phyloP scores from a whole-genome alignment of 805 yeast genomes.

The Myxozyma geophila region DNA sequence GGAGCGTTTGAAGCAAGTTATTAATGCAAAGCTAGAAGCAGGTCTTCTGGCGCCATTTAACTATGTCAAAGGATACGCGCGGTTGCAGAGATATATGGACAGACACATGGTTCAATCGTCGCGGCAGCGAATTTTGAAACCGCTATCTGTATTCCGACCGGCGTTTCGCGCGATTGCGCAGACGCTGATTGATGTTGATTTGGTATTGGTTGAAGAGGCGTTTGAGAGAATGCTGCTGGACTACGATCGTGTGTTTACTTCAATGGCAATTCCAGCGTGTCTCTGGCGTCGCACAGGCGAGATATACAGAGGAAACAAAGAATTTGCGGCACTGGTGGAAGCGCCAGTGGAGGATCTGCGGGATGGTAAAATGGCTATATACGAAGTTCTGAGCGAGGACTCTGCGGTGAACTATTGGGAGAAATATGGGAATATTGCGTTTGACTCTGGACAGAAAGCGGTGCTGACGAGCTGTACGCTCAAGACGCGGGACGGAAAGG shows the following conservation, averaged over 20 bases:
- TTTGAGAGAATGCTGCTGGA: conserved; percentile 92
- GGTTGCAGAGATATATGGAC: conserved; percentile 90
- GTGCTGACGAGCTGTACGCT: conserved; percentile 89
- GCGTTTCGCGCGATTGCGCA: conserved; percentile 92
- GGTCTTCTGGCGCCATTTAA: conserved; percentile 91
- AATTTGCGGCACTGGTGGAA: conserved; percentile 90
- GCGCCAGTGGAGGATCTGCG: conserved; percentile 87
- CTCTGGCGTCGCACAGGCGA: conserved; percentile 97
- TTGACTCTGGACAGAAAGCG: conserved; percentile 94
- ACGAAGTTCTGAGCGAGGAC: conserved; percentile 93
- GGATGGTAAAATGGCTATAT: conserved; percentile 89
- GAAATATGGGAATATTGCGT: conserved; percentile 93
- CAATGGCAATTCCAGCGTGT: conserved; percentile 98
- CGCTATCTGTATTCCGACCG: conserved; percentile 83
- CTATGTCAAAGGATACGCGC: conserved; percentile 90
- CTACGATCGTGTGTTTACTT: conserved; percentile 91
- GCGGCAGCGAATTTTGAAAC: conserved; percentile 82
- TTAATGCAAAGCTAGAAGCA: conserved; percentile 91
- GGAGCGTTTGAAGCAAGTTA: conserved; percentile 88
- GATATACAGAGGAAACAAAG: conserved; percentile 91
- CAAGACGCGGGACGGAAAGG: conserved; percentile 78
- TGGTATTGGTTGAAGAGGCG: conserved; percentile 89
- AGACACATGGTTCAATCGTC: conserved; percentile 84
- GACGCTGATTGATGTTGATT: conserved; percentile 85
- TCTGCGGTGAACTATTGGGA: conserved; percentile 98